Conservation (phyloP, 805 yeast species). For the Metschnikowia sp. region DNA sequence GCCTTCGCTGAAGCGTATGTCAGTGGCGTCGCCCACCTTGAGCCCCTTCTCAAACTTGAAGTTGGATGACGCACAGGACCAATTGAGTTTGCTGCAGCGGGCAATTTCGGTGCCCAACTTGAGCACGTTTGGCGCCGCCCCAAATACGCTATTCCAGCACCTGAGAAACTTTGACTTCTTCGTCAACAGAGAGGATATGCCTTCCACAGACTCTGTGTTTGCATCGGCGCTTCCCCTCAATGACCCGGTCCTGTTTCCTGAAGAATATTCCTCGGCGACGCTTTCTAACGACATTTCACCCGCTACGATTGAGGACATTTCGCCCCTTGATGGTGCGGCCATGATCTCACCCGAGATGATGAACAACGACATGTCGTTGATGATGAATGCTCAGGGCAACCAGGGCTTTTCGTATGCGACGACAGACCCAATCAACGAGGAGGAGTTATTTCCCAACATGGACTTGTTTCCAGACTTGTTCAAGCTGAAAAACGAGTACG, state of each 20-base stretch:
- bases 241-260: slow-evolving; percentile 1
- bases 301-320: slow-evolving; percentile 3
- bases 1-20: slow-evolving; percentile 12
- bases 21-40: slow-evolving; percentile 3
- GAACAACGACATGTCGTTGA: slow-evolving; percentile 1
- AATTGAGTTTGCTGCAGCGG: slow-evolving; percentile 13
- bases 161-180: slow-evolving; percentile 4
- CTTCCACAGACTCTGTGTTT: slow-evolving; percentile 6
- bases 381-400: slow-evolving; percentile 1
- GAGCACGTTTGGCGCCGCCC: slow-evolving; percentile 4
- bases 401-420: slow-evolving; percentile 2
- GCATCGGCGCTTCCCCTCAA: slow-evolving; percentile 2
- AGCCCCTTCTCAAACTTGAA: slow-evolving; percentile 6
- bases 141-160: slow-evolving; percentile 10
- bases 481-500: slow-evolving; percentile 5
- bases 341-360: slow-evolving; percentile 4
- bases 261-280: background rate
- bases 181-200: slow-evolving; percentile 4
- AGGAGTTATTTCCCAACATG: slow-evolving; percentile 10
- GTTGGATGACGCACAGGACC: slow-evolving; percentile 9
- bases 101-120: slow-evolving; percentile 21
- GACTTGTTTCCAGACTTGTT: slow-evolving; percentile 8
- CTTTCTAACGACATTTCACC: slow-evolving; percentile 5
- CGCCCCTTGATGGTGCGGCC: slow-evolving; percentile 2
- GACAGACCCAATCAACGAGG: slow-evolving; percentile 4